Percentiles rank a stretch among this genome's conserved stretches.
phyloP scores from a whole-genome alignment of 352 stramenopile genomes.

The Globisporangium sylvaticum region DNA sequence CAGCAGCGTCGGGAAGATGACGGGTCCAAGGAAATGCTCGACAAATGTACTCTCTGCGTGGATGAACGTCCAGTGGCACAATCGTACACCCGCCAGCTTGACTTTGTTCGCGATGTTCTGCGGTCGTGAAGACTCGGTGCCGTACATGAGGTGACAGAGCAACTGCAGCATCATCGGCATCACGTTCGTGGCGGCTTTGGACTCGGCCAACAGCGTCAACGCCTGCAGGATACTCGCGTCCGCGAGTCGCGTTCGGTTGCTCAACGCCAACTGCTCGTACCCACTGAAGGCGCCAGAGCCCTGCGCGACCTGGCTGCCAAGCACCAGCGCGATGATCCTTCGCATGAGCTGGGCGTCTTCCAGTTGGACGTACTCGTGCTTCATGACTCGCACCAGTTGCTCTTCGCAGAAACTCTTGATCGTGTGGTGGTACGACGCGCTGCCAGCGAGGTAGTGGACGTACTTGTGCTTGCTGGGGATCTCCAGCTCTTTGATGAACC shows the following conservation, averaged over 20 bases:
- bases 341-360: conserved; percentile 37
- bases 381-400: conserved; percentile 51
- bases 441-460: conserved; percentile 49
- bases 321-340: conserved; percentile 44
- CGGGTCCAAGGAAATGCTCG: conserved; percentile 52
- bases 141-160: conserved; percentile 78
- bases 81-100: conserved; percentile 47
- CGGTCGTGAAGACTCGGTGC: conserved; percentile 38
- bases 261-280: conserved; percentile 34
- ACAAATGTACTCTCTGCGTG: conserved; percentile 38
- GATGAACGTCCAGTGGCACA: conserved; percentile 63
- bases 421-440: conserved; percentile 58
- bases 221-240: conserved; percentile 62
- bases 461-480: conserved; percentile 35
- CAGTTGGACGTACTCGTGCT: conserved; percentile 50
- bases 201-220: conserved; percentile 39
- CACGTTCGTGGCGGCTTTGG: conserved; percentile 50
- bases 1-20: conserved; percentile 65
- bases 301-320: conserved; percentile 59
- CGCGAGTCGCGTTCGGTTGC: conserved; percentile 43
- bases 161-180: conserved; percentile 65
- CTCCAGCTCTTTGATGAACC: conserved; percentile 57
- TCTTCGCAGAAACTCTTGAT: conserved; percentile 71
- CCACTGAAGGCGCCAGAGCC: conserved; percentile 31
- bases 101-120: conserved; percentile 55